Evolutionary conservation across 2,329 filamentous ascomycete species (phyloP).

Genomic region (Sclerotinia spermophila): DNA sequence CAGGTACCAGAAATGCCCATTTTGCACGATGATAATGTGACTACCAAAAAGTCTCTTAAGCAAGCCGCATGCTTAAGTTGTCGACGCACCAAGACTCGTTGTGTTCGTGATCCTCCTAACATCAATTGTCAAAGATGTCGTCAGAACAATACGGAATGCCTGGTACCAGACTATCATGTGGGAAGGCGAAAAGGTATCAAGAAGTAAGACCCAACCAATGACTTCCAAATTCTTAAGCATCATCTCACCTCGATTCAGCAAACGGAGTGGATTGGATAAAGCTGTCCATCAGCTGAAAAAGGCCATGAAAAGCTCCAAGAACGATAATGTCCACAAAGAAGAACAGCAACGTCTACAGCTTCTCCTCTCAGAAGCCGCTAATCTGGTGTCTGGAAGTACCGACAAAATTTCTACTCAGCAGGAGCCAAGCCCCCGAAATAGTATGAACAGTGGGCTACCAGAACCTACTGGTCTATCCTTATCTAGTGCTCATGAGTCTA

Average conservation of each 20-base stretch:
- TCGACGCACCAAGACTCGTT: slow-evolving; percentile 65
- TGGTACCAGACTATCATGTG: slow-evolving; percentile 69
- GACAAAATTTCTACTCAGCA: slow-evolving; percentile 24
- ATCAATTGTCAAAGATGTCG: slow-evolving; percentile 58
- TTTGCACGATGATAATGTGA: not conserved
- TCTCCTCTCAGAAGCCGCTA: slow-evolving; percentile 48
- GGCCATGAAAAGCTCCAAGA: slow-evolving; percentile 55
- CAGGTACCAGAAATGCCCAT: not conserved
- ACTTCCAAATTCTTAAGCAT: not conserved
- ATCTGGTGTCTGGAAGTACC: slow-evolving; percentile 36
- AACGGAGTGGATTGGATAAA: slow-evolving; percentile 70
- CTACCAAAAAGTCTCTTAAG: slow-evolving; percentile 21
- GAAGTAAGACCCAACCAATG: slow-evolving; percentile 51
- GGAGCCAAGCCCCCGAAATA: not conserved
- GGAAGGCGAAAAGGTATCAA: slow-evolving; percentile 74
- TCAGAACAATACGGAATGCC: slow-evolving; percentile 56
- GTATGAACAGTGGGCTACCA: not conserved
- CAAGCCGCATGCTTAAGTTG: slow-evolving; percentile 60
- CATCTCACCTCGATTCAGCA: slow-evolving; percentile 45
- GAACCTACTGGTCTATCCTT: not conserved
- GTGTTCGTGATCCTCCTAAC: slow-evolving; percentile 53
- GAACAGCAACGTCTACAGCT: slow-evolving; percentile 47
- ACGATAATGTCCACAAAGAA: slow-evolving; percentile 39
- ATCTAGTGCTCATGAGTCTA: not conserved
- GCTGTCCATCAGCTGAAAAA: slow-evolving; percentile 71